Base-by-base conservation (phyloP, 768 basidiomycete species). In the Mycena alexandri region DNA sequence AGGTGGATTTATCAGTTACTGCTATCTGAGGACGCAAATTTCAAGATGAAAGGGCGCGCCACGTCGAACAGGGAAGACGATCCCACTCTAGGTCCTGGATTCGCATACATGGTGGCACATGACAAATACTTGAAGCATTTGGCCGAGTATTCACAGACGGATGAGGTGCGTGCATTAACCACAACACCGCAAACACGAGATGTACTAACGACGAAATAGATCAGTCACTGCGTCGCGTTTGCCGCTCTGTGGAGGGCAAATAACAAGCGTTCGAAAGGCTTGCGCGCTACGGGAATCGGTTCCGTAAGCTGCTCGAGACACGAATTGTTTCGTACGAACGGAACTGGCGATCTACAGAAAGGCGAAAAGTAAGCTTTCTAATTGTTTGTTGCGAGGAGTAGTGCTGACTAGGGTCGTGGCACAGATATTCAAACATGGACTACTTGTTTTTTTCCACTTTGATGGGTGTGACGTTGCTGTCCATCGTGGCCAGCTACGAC, bases 391-490 rank as follows among this genome's bases (percentile, higher is more conserved):
- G 11, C 16, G 17, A 41, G 5, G 2, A 46, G 6, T 13, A 17
- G 22, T 41, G 8, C 17, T 24, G 19, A 9, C 24, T 38, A 21
- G 41, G 24, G 13, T 36, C 12, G 12, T 3, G 13, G 2, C 4
- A 19, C 6, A 75, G 74, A n/a, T 75, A 72, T 44, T 53, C 62
- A 4, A 75, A 75, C 43, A 74, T 74, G 57, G 75, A 76, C 43
- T 76, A 59, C 34, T 34, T 76, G 0, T 69, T 67, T 5, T 48
- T 68, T 11, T 71, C 67, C 2, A 53, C 36, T 29, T 6, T 71
- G 34, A 25, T 61, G 22, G 52, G 33, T 17, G 38, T 59, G 5
- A 16, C 33, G 0, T 11, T 71, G 5, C 34, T 50, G 17, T 51
- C 43, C 2, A 57, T 68, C 11, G 21, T 71, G 8, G 63, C 60